Conservation (phyloP, 176 grass and related monocot genomes). For the Aegilops longissima region DNA sequence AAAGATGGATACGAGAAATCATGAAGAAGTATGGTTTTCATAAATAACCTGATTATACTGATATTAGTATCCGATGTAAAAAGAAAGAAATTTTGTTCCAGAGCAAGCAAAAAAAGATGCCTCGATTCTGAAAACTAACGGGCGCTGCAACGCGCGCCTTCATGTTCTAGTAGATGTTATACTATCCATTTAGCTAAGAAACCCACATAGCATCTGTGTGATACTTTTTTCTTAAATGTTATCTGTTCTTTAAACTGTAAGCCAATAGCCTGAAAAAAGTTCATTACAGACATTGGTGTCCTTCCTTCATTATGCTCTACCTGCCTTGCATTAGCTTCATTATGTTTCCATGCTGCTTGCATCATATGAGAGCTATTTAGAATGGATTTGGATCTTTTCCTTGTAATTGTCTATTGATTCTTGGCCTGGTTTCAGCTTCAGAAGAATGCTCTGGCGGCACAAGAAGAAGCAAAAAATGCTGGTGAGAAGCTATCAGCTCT, state of each 20-base stretch:
- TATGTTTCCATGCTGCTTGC: constrained; percentile 12
- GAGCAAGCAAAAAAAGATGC: no score
- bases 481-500: constrained; percentile 48
- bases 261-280: not conserved
- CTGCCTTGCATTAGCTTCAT: constrained; percentile 19
- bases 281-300: not conserved
- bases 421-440: constrained; percentile 60
- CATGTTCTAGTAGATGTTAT: not conserved
- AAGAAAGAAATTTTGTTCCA: no score
- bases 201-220: not conserved
- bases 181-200: not conserved
- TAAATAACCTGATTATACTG: no score
- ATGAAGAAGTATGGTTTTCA: no score
- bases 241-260: not conserved
- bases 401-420: not conserved
- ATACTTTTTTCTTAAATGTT: not conserved
- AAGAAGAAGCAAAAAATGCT: constrained; percentile 60
- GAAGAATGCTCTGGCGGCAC: constrained; percentile 47
- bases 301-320: constrained; percentile 11
- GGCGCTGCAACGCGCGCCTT: no score
- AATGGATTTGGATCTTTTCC: constrained; percentile 1
- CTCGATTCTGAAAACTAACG: no score
- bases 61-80: no score
- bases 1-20: no score
- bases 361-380: not conserved